Conservation (phyloP, 345 rosid genomes). For the Populus pruinosa region DNA sequence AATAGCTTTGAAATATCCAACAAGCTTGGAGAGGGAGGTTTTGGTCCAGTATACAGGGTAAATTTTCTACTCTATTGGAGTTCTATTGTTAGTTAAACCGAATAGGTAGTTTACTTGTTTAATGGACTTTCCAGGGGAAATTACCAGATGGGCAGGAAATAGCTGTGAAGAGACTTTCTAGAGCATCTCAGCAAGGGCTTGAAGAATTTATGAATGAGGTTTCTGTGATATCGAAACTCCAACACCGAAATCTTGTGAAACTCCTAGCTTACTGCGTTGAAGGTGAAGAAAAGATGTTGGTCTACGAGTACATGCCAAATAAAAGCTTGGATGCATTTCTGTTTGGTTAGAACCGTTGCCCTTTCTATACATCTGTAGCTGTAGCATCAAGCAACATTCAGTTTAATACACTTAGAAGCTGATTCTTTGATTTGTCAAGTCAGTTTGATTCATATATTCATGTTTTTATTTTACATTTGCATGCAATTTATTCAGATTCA, state of each 20-base stretch:
- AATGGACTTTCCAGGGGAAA: conserved; percentile 9
- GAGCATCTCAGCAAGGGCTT: conserved; percentile 25
- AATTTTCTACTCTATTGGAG: background rate
- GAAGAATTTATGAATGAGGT: conserved; percentile 44
- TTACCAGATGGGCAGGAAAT: conserved; percentile 29
- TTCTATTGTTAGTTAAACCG: background rate
- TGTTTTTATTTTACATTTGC: background rate
- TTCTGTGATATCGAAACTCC: conserved; percentile 35
- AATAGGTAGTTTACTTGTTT: background rate
- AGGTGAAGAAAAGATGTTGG: conserved; percentile 32
- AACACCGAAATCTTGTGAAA: conserved; percentile 36
- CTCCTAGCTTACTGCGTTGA: conserved; percentile 33
- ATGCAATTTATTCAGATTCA: background rate
- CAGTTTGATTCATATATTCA: background rate
- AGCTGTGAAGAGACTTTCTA: conserved; percentile 39
- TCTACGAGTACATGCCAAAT: conserved; percentile 39
- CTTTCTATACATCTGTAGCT: background rate
- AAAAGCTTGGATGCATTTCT: conserved; percentile 33
- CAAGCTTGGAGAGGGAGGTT: conserved; percentile 42
- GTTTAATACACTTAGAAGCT: too few relatives aligned
- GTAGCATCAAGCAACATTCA: too few relatives aligned
- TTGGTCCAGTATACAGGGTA: conserved; percentile 44
- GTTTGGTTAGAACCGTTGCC: conserved; percentile 18
- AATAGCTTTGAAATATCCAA: conserved; percentile 20
- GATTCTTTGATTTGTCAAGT: background rate